A percentile compares a stretch with the other conserved stretches of the same genome.
Conservation (phyloP, 495 filamentous ascomycete genomes). For the Penicillium pancosmium region DNA sequence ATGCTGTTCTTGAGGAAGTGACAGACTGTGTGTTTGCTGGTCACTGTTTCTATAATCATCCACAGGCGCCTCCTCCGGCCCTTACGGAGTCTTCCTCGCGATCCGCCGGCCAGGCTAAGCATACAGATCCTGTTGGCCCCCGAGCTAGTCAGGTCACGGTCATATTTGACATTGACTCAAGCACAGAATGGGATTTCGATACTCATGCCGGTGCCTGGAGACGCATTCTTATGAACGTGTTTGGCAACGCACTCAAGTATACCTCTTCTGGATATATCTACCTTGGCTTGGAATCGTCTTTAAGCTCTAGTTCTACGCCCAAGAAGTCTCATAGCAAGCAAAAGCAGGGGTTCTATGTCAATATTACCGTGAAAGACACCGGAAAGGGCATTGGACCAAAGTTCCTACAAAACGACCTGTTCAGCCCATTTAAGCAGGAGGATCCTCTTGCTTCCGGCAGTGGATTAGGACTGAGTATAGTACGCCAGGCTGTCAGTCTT, state of each 20-base stretch:
- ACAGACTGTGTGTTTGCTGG: constrained; percentile 62
- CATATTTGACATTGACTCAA: constrained; percentile 58
- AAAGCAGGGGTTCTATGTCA: constrained; percentile 21
- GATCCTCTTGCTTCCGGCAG: constrained; percentile 65
- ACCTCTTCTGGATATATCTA: constrained; percentile 43
- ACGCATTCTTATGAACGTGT: constrained; percentile 49
- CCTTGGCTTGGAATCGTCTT: constrained; percentile 24
- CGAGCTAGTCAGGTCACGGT: constrained; percentile 40
- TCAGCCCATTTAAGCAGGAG: constrained; percentile 72
- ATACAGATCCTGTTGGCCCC: constrained; percentile 7
- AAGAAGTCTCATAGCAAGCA: neutral
- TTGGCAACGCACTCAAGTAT: constrained; percentile 51
- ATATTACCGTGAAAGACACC: constrained; percentile 59
- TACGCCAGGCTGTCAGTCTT: constrained; percentile 30
- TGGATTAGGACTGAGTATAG: constrained; percentile 64
- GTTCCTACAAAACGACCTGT: constrained; percentile 59
- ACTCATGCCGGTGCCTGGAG: constrained; percentile 65
- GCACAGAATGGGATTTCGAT: constrained; percentile 54
- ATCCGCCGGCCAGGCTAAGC: constrained; percentile 5
- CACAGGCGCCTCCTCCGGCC: constrained; percentile 19
- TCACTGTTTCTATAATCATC: constrained; percentile 34
- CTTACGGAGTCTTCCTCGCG: constrained; percentile 19
- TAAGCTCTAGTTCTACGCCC: neutral
- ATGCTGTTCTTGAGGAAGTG: constrained; percentile 59
- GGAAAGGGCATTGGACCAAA: constrained; percentile 65